Evolutionary conservation across 176 grass and related monocot genomes (phyloP).

Genomic region (Aegilops tauschii): DNA sequence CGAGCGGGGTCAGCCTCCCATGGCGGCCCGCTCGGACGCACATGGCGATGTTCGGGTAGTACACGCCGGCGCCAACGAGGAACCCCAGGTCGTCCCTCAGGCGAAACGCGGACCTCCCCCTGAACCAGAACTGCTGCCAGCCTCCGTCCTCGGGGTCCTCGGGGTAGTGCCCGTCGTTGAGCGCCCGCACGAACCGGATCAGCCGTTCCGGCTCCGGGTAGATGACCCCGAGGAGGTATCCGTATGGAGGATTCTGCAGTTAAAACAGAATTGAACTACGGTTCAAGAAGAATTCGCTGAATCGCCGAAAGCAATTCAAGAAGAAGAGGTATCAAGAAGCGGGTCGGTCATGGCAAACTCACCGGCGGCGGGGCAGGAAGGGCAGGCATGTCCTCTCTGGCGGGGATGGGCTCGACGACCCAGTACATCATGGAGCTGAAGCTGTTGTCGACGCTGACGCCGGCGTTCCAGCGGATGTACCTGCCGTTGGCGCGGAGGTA

Average conservation of each 20-base stretch:
- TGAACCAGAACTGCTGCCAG: not conserved
- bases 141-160: not conserved
- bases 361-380: too few species aligned
- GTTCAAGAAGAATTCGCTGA: not conserved
- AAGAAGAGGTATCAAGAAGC: not conserved
- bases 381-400: too few species aligned
- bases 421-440: too few species aligned
- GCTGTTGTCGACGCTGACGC: too few species aligned
- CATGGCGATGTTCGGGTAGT: not conserved
- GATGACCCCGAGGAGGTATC: not conserved
- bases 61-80: not conserved
- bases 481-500: too few species aligned
- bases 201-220: not conserved
- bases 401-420: too few species aligned
- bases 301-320: not conserved
- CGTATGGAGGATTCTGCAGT: not conserved
- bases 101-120: not conserved
- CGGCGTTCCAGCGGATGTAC: too few species aligned
- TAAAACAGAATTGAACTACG: too few species aligned
- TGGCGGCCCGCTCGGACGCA: not conserved
- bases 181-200: not conserved
- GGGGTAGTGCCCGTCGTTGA: not conserved
- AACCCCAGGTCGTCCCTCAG: not conserved
- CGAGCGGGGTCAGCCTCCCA: conserved; percentile 24
- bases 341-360: too few species aligned